phyloP scores from a whole-genome alignment of 1,284 basidiomycete genomes.

The Retiboletus flavoniger region DNA sequence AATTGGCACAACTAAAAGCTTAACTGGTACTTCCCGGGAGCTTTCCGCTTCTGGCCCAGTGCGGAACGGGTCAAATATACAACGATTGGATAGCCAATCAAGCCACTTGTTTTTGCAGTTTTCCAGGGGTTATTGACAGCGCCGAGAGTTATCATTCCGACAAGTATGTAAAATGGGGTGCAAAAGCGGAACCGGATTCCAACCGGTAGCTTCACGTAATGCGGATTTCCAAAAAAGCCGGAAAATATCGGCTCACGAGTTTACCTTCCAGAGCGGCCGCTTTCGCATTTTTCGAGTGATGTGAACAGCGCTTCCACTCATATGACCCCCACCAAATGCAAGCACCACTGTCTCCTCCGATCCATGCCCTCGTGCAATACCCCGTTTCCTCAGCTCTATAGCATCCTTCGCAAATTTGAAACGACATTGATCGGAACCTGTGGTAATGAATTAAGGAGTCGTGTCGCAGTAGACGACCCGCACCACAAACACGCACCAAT shows the following conservation, averaged over 20 bases:
- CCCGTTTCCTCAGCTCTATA: constrained; percentile 75
- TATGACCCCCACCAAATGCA: constrained; percentile 71
- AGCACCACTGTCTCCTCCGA: constrained; percentile 83
- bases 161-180: constrained; percentile 21
- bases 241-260: constrained; percentile 42
- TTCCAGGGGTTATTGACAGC: constrained; percentile 4
- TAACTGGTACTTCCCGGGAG: constrained; percentile 29
- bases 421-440: constrained; percentile 78
- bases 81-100: neutral
- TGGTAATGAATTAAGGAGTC: constrained; percentile 12
- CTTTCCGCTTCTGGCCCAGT: constrained; percentile 10
- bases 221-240: constrained; percentile 16
- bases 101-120: constrained; percentile 6
- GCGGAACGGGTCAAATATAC: neutral
- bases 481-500: constrained; percentile 55
- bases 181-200: constrained; percentile 19
- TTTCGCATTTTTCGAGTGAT: constrained; percentile 83
- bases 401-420: constrained; percentile 89
- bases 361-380: constrained; percentile 57
- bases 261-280: constrained; percentile 83
- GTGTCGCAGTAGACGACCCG: constrained; percentile 7
- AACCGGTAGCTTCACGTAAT: constrained; percentile 31
- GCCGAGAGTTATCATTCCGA: constrained; percentile 14
- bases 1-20: constrained; percentile 26
- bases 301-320: constrained; percentile 75